Evolutionary conservation across 108 stramenopile genomes (phyloP).

Genomic region (Conticribra weissflogii): DNA sequence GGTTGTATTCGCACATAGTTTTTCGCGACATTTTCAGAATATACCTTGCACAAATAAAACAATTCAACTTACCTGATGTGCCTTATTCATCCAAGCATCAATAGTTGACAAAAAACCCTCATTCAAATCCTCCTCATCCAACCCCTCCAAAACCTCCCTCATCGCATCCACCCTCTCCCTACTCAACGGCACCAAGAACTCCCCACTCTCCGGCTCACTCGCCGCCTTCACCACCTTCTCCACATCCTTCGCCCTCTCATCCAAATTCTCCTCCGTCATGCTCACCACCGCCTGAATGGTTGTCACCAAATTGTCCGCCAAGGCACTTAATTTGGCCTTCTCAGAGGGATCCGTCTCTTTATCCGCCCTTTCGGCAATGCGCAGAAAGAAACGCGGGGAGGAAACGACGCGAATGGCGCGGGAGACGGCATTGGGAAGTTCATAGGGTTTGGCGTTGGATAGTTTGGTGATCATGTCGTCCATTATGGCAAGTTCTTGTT

Average conservation of each 20-base stretch:
- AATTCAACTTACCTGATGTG: constrained; percentile 52
- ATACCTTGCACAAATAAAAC: background rate
- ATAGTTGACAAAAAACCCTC: constrained; percentile 85
- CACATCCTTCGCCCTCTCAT: constrained; percentile 82
- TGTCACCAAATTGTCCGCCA: constrained; percentile 77
- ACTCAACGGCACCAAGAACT: constrained; percentile 84
- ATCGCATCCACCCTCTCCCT: constrained; percentile 69
- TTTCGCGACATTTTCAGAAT: too few species aligned
- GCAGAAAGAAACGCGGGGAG: constrained; percentile 86
- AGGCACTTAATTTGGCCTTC: constrained; percentile 62
- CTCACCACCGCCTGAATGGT: constrained; percentile 81
- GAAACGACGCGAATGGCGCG: constrained; percentile 82
- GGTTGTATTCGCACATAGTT: too few species aligned
- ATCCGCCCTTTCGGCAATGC: constrained; percentile 82
- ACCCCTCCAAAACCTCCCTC: constrained; percentile 57
- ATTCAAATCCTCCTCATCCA: constrained; percentile 69
- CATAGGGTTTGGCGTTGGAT: constrained; percentile 78
- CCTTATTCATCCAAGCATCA: constrained; percentile 91
- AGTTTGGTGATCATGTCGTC: constrained; percentile 91
- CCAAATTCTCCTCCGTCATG: constrained; percentile 73
- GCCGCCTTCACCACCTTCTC: constrained; percentile 81
- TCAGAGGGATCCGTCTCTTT: constrained; percentile 43
- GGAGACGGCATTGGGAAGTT: constrained; percentile 83
- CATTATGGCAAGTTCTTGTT: constrained; percentile 73
- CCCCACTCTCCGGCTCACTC: constrained; percentile 83